A percentile compares a stretch with the other conserved stretches of the same genome.
Conservation (phyloP, 192 early-diverging fungal genomes). For the Rhizophlyctis rosea region DNA sequence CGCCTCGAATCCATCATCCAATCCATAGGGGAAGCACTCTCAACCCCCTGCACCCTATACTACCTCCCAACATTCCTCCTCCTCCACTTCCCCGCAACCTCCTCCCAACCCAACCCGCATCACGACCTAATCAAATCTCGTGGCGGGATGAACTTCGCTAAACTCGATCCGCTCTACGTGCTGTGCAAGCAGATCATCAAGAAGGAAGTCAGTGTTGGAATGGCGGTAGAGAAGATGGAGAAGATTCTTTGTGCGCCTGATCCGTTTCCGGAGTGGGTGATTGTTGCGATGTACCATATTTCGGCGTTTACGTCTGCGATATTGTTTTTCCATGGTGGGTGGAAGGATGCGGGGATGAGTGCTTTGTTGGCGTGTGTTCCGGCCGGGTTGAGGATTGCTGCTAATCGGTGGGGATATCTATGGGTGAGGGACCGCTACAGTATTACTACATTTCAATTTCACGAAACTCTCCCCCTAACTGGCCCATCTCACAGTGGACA, state of each 20-base stretch:
- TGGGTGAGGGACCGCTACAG: too few species aligned
- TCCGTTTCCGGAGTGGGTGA: conserved; percentile 12
- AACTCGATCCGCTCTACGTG: conserved; percentile 1
- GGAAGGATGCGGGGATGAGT: conserved; percentile 3
- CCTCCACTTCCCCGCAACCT: conserved; percentile 6
- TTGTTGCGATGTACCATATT: conserved; percentile 6
- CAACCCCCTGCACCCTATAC: neutral
- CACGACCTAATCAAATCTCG: conserved; percentile 12
- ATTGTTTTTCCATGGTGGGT: conserved; percentile 17
- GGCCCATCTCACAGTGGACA: conserved; percentile 7
- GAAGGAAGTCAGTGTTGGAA: neutral
- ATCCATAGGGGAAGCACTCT: neutral
- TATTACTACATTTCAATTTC: too few species aligned
- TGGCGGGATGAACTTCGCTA: conserved; percentile 10
- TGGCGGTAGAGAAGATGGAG: neutral
- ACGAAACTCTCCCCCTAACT: neutral
- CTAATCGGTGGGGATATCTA: conserved; percentile 4
- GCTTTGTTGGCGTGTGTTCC: conserved; percentile 10
- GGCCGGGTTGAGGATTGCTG: conserved; percentile 8
- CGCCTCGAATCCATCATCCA: conserved; percentile 5
- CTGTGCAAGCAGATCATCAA: conserved; percentile 2
- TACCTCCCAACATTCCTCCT: conserved; percentile 20
- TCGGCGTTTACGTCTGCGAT: conserved; percentile 17
- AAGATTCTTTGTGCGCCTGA: neutral
- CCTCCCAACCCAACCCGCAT: conserved; percentile 2